phyloP scores from a whole-genome alignment of 2,329 filamentous ascomycete species.

The Onygena corvina region DNA sequence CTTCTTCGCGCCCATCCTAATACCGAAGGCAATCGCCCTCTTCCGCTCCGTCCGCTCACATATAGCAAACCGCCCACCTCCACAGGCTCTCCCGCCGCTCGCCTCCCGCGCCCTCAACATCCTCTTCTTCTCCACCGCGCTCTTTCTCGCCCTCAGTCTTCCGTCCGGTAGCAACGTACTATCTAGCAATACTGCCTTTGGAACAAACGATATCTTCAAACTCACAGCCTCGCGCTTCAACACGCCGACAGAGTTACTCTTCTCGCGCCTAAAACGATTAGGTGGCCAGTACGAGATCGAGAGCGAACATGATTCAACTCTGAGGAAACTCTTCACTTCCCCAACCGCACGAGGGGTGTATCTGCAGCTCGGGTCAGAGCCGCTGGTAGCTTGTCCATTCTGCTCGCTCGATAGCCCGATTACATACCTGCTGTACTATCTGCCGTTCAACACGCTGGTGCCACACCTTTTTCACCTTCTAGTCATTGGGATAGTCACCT shows the following conservation, averaged over 20 bases:
- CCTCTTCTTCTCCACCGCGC: constrained; percentile 41
- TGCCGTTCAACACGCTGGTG: constrained; percentile 54
- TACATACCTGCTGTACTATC: constrained; percentile 67
- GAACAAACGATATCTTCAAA: constrained; percentile 57
- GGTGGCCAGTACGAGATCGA: constrained; percentile 22
- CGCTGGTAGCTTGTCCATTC: constrained; percentile 66
- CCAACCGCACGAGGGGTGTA: constrained; percentile 67
- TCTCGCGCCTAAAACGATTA: constrained; percentile 52
- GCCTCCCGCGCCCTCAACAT: constrained; percentile 35
- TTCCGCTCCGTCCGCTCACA: constrained; percentile 27
- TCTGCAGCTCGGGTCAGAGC: constrained; percentile 65
- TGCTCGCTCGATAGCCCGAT: constrained; percentile 58
- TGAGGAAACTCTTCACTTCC: constrained; percentile 57
- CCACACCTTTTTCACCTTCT: constrained; percentile 73
- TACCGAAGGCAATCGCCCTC: constrained; percentile 30
- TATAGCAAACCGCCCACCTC: constrained; percentile 26
- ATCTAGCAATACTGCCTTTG: constrained; percentile 44
- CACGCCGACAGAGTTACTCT: constrained; percentile 73
- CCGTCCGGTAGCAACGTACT: constrained; percentile 29
- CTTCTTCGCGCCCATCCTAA: constrained; percentile 33
- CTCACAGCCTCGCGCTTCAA: constrained; percentile 69
- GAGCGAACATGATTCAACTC: constrained; percentile 44
- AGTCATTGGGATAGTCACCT: constrained; percentile 61
- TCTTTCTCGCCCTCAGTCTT: constrained; percentile 51
- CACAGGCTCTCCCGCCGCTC: constrained; percentile 26